Percentiles rank a stretch among this genome's conserved stretches.
Conservation (phyloP, 371 early-diverging fungal species). For the Mortierella sp. region DNA sequence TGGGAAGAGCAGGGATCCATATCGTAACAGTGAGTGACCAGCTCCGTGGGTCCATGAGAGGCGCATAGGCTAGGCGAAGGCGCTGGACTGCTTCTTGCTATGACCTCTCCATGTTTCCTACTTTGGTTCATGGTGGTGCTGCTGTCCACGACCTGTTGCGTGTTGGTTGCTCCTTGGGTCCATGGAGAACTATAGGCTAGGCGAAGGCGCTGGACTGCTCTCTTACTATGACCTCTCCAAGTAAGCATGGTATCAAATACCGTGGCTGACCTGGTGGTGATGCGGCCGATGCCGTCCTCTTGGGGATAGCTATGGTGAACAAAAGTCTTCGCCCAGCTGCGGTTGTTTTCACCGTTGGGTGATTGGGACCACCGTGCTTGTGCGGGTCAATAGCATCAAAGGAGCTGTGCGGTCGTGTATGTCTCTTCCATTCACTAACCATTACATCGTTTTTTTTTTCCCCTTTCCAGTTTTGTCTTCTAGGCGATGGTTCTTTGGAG, state of each 20-base stretch:
- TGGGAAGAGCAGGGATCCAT: slow-evolving; percentile 41
- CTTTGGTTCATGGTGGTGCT: slow-evolving; percentile 22
- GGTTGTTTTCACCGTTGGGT: slow-evolving; percentile 41
- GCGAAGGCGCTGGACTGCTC: slow-evolving; percentile 26
- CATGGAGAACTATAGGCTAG: slow-evolving; percentile 27
- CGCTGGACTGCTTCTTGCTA: slow-evolving; percentile 27
- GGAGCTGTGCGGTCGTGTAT: slow-evolving; percentile 34
- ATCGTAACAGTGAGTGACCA: slow-evolving; percentile 20
- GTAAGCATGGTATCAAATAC: neutral
- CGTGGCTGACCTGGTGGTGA: slow-evolving; percentile 12
- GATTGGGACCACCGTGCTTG: slow-evolving; percentile 29
- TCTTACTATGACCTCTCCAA: slow-evolving; percentile 33
- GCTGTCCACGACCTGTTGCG: slow-evolving; percentile 27
- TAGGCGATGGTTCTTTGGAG: slow-evolving; percentile 2
- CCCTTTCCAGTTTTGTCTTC: neutral
- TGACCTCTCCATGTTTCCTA: slow-evolving; percentile 20
- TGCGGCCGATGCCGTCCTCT: slow-evolving; percentile 15
- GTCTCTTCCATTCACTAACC: slow-evolving; percentile 22
- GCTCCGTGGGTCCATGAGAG: slow-evolving; percentile 37
- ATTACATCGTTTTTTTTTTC: slow-evolving; percentile 10
- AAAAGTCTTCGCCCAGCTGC: slow-evolving; percentile 30
- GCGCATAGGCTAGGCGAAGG: slow-evolving; percentile 22
- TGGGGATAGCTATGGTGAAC: slow-evolving; percentile 29
- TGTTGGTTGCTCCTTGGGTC: slow-evolving; percentile 36
- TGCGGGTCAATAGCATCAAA: slow-evolving; percentile 40